Base-by-base conservation (phyloP, 768 basidiomycete species). In the Termitomyces sp. region DNA sequence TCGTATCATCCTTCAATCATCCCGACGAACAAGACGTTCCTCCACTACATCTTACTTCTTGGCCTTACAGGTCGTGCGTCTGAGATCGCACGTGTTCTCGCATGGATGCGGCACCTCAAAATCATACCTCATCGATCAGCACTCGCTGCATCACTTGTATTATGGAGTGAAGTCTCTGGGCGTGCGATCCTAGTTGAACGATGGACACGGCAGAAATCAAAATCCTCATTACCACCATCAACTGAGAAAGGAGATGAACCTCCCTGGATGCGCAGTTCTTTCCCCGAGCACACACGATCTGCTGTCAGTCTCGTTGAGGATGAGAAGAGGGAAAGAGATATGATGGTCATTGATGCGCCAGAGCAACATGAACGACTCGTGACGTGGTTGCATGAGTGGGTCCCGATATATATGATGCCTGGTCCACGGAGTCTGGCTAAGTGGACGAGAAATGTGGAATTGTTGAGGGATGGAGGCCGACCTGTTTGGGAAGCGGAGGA, bases 121-220 rank as follows among this genome's bases (percentile, higher is more conserved):
- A 71, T 93, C 12, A 39, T 51, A 43, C 90, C 91, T 1, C 73
- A 75, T n/a, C 69, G 65, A 27, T 70, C 75, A 40, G 87, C 87
- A 16, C 69, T 94, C 13, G 80, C 84, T 1, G 66, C 84, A 0
- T 83, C 84, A 22, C 66, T 94, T 50, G 82, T 85, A 45, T 82
- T 88, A 58, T 92, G 90, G 84, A 79, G 78, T 6, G 90, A 93
- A 66, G 83, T 88, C 32, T 82, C 83, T 60, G 70, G 84, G 54
- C 79, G 82, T 44, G 80, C 83, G 13, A 85, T 87, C 46, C 64
- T 87, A 60, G 69, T 89, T 18, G 84, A 87, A 65, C 60, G 72
- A 55, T 76, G 73, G 67, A 71, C 48, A 22, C 47, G 64, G 20
- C 59, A 20, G 18, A 13, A 20, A n/a, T n/a, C n/a, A 22, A 56